Base-by-base conservation (phyloP, 2,329 filamentous ascomycete genomes). In the Lecanicillium sp. region DNA sequence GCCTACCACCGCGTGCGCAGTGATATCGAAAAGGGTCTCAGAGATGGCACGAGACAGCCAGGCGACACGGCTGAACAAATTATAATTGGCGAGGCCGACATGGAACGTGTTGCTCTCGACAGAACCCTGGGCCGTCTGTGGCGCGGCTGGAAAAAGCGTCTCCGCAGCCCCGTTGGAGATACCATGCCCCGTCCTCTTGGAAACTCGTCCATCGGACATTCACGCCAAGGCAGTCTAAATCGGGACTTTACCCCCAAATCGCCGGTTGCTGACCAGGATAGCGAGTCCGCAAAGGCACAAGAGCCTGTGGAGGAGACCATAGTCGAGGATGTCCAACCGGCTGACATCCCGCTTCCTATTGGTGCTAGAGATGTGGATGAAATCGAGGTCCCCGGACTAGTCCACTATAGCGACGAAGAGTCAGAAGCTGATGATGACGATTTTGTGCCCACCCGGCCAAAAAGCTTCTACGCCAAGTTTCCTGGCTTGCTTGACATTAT, bases 111-210 rank as follows among this genome's bases (percentile, higher is more conserved):
- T 54, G 91, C 91, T 7, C 74, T 97, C 51, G 94, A 95, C 61
- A 79, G 90, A 49, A 90, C 88, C 2, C 72, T 98, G 2, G 93
- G 93, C 17, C 78, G 90, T 41, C 73, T 97, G 36, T 98, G 93
- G 93, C 81, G 93, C 57, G 86, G 87, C 21, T 98, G 93, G 93
- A 89, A 93, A 68, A 95, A 95, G 70, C 81, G 86, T 53, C 76
- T 87, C 56, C 79, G 87, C 50, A 75, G 76, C 6, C 78, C 80
- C 1, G 63, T 62, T 27, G 66, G 70, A 27, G 72, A 75, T 32
- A 62, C 70, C 41, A 67, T 72, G 39, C 65, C 71, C 29, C 69
- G 74, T 21, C 70, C 77, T 2, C 74, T 71, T 51, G 77, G 78
- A 1, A 67, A 70, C 38, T 71, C 72, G 40, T 73, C 74, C 1